phyloP scores from a whole-genome alignment of 331 rosid species.

The Malus hybrid region DNA sequence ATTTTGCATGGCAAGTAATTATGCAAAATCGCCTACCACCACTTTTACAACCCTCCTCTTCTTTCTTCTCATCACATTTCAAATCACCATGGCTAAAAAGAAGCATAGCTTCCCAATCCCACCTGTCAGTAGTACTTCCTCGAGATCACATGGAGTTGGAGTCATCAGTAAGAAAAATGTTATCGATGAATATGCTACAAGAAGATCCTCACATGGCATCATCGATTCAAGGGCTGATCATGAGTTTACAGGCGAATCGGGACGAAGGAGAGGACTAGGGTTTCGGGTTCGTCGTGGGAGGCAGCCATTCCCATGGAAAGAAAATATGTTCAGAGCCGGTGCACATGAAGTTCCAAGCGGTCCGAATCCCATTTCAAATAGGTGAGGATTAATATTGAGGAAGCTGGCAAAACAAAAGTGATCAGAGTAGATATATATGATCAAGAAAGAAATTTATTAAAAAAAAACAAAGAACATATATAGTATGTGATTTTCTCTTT shows the following conservation, averaged over 20 bases:
- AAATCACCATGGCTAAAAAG: slow-evolving; percentile 28
- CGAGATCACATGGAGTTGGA: neutral
- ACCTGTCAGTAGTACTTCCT: neutral
- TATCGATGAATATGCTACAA: slow-evolving; percentile 8
- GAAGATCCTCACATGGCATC: slow-evolving; percentile 13
- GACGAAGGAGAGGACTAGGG: slow-evolving; percentile 10
- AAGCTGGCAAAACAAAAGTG: neutral
- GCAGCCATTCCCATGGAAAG: slow-evolving; percentile 37
- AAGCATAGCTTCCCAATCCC: neutral
- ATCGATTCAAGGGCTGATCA: slow-evolving; percentile 10
- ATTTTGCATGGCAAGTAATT: slow-evolving; percentile 55
- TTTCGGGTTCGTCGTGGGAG: slow-evolving; percentile 15
- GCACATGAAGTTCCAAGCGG: slow-evolving; percentile 89
- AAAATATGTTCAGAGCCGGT: slow-evolving; percentile 42
- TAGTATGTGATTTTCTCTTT: neutral
- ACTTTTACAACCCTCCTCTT: slow-evolving; percentile 29
- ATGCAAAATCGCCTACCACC: slow-evolving; percentile 22
- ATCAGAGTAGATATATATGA: slow-evolving; percentile 8
- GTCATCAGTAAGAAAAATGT: slow-evolving; percentile 7
- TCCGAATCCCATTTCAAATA: slow-evolving; percentile 84
- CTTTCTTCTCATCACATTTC: slow-evolving; percentile 27
- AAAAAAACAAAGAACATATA: neutral
- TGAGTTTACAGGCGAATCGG: neutral
- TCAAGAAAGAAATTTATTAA: neutral
- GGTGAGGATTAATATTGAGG: slow-evolving; percentile 30